Evolutionary conservation across 768 basidiomycete genomes (phyloP).

Genomic region (Terana coerulea): DNA sequence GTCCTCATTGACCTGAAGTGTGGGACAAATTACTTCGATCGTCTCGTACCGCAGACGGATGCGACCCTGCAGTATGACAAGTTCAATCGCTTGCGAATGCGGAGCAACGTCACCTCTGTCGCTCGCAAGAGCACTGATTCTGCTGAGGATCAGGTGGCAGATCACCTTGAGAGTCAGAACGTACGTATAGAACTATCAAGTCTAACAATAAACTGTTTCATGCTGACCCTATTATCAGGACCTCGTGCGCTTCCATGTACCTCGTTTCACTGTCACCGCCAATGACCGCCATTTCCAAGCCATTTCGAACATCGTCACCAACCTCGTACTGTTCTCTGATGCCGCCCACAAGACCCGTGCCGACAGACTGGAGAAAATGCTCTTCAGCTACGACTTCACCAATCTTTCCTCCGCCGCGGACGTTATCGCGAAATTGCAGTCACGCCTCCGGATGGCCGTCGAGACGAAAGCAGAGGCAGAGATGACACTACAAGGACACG

Average conservation of each 20-base stretch:
- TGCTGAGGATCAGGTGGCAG: constrained; percentile 25
- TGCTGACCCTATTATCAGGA: constrained; percentile 46
- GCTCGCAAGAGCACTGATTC: constrained; percentile 34
- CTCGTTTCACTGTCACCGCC: constrained; percentile 83
- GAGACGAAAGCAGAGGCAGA: constrained; percentile 45
- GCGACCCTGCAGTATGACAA: constrained; percentile 88
- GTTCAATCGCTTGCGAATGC: constrained; percentile 86
- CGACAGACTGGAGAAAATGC: constrained; percentile 74
- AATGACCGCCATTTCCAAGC: constrained; percentile 78
- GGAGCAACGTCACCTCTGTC: constrained; percentile 61
- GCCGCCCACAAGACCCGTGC: constrained; percentile 74
- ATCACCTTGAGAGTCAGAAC: constrained; percentile 63
- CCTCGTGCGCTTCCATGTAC: constrained; percentile 75
- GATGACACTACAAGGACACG: constrained; percentile 34
- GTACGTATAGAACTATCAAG: constrained; percentile 32
- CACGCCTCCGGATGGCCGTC: constrained; percentile 60
- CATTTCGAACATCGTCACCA: constrained; percentile 82
- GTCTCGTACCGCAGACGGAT: constrained; percentile 85
- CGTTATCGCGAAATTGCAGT: constrained; percentile 71
- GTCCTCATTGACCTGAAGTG: constrained; percentile 82
- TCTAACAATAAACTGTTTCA: no score
- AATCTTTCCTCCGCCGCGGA: constrained; percentile 67
- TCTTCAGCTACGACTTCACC: constrained; percentile 87
- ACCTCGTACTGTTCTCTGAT: constrained; percentile 88
- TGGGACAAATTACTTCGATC: constrained; percentile 80